Evolutionary conservation across 192 early-diverging fungal genomes (phyloP).

Genomic region (Coemansia sp.): DNA sequence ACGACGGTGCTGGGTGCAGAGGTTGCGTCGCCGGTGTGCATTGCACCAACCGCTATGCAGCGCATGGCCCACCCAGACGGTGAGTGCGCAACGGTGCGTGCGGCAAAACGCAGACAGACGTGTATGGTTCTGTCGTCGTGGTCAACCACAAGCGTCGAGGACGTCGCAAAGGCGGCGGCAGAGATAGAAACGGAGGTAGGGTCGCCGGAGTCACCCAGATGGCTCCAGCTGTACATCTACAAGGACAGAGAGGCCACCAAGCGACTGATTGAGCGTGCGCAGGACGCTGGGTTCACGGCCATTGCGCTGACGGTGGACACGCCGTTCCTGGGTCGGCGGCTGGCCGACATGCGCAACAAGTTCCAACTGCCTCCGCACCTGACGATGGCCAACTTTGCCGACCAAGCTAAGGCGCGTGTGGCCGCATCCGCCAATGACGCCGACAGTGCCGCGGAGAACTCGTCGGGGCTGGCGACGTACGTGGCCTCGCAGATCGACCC

Average conservation of each 20-base stretch:
- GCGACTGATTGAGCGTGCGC: constrained; percentile 68
- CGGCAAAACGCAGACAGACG: constrained; percentile 34
- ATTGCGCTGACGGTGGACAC: constrained; percentile 63
- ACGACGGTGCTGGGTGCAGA: constrained; percentile 60
- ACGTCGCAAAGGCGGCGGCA: constrained; percentile 51
- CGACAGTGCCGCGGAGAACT: constrained; percentile 15
- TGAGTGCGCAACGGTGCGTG: constrained; percentile 64
- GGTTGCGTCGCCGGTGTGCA: constrained; percentile 69
- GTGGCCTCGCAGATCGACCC: constrained; percentile 64
- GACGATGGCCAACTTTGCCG: constrained; percentile 65
- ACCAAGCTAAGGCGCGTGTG: constrained; percentile 28
- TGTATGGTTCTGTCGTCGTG: constrained; percentile 63
- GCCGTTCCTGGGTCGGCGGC: constrained; percentile 57
- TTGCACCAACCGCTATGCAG: constrained; percentile 80
- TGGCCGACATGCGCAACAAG: constrained; percentile 59
- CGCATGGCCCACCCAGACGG: constrained; percentile 68
- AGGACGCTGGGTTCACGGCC: constrained; percentile 69
- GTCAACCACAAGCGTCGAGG: constrained; percentile 64
- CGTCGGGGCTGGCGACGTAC: constrained; percentile 46
- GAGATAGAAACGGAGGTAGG: not conserved
- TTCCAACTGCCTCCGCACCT: constrained; percentile 65
- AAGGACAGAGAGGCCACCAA: constrained; percentile 65
- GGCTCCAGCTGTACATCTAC: constrained; percentile 85
- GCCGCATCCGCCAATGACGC: not conserved
- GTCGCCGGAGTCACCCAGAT: constrained; percentile 25